These are phyloP conservation scores for Aspergillus cejpii DNA, from an alignment of 2,329 filamentous ascomycete genomes.

Conservation along the genomic window DNA sequence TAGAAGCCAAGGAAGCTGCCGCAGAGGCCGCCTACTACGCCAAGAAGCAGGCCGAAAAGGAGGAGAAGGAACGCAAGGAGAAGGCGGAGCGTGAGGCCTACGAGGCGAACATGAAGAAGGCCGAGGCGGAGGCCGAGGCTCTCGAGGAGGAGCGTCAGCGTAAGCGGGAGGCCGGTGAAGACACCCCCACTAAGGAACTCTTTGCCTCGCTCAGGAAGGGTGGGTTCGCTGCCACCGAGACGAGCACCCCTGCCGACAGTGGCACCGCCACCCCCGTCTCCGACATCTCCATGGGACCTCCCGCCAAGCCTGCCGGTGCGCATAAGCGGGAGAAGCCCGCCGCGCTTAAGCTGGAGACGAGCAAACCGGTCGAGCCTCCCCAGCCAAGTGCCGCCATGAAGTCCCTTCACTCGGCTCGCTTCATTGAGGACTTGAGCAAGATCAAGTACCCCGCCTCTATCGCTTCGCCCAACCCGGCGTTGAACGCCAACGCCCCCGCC, in stretches of 20 bases:
- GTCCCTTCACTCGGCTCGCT: conserved; percentile 83
- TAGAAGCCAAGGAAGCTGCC: conserved; percentile 43
- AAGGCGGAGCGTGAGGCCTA: conserved; percentile 41
- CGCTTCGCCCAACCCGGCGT: conserved; percentile 80
- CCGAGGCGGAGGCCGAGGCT: conserved; percentile 45
- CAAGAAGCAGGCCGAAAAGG: conserved; percentile 72
- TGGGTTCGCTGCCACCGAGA: conserved; percentile 31
- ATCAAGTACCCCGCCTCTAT: conserved; percentile 78
- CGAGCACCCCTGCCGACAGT: conserved; percentile 40
- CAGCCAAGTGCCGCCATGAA: conserved; percentile 93
- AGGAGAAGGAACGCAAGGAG: conserved; percentile 42
- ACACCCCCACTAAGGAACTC: conserved; percentile 34
- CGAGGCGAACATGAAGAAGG: conserved; percentile 45
- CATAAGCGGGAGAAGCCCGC: conserved; percentile 72
- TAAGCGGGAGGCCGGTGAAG: conserved; percentile 34
- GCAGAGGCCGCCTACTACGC: conserved; percentile 51
- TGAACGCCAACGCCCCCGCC: conserved; percentile 67
- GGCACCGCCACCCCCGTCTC: conserved; percentile 44
- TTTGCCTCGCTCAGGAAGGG: conserved; percentile 43
- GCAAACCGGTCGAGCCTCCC: conserved; percentile 78
- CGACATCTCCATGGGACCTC: conserved; percentile 43
- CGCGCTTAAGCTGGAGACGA: conserved; percentile 80
- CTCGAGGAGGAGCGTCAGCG: conserved; percentile 40
- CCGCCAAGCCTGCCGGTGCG: conserved; percentile 49
- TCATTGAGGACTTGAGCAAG: conserved; percentile 71